phyloP scores from a whole-genome alignment of 129 eudicot genomes.

The Smallanthus sonchifolius region DNA sequence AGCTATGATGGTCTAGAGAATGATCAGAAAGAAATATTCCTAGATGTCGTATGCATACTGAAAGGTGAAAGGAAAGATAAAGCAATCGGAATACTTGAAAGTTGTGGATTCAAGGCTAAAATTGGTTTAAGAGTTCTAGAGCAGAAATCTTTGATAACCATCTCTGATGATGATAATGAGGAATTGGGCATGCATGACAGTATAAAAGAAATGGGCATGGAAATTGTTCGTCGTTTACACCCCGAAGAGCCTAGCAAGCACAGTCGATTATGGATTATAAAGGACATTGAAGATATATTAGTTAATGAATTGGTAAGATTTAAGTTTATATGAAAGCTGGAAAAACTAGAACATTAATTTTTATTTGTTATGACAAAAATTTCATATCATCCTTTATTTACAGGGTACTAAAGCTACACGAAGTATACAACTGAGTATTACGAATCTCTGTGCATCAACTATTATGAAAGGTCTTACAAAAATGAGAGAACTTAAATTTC shows the following conservation, averaged over 20 bases:
- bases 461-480: too few relatives aligned
- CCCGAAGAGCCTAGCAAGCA: neutral
- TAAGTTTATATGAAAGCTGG: neutral
- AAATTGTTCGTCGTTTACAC: neutral
- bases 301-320: neutral
- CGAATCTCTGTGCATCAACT: too few relatives aligned
- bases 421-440: neutral
- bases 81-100: neutral
- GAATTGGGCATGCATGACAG: conserved; percentile 15
- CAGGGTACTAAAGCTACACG: neutral
- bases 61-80: neutral
- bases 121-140: neutral
- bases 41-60: conserved; percentile 10
- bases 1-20: neutral
- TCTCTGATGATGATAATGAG: neutral
- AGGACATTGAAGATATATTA: conserved; percentile 4
- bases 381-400: neutral
- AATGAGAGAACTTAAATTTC: too few relatives aligned
- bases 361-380: neutral
- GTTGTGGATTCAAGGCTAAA: conserved; percentile 8
- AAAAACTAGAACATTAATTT: neutral
- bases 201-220: conserved; percentile 4
- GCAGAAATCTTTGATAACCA: conserved; percentile 12
- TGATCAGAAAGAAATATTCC: neutral
- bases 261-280: neutral